Conservation (phyloP, 768 basidiomycete species). For the Holtermanniella nyarrowii region DNA sequence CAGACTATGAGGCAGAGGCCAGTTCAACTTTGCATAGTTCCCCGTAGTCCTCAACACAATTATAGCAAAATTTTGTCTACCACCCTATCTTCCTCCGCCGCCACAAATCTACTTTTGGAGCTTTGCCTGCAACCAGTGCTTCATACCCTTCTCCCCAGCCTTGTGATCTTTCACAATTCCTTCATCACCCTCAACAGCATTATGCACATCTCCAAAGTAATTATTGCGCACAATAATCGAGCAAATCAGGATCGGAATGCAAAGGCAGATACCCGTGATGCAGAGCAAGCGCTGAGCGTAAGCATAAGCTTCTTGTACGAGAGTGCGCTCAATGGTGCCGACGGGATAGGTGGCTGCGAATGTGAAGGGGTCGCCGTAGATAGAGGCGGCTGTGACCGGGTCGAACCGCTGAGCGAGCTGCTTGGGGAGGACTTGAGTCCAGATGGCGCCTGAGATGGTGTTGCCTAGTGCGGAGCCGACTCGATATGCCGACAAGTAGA, state of each 20-base stretch:
- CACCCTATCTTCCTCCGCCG: too few species aligned
- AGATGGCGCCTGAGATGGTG: slow-evolving; percentile 20
- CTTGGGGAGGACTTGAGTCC: slow-evolving; percentile 14
- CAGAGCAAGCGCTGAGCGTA: neutral
- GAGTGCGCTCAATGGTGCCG: neutral
- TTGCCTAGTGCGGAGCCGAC: slow-evolving; percentile 15
- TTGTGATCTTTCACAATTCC: neutral
- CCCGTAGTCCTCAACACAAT: too few species aligned
- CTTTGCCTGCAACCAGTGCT: too few species aligned
- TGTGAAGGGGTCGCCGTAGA: slow-evolving; percentile 29
- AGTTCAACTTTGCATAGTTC: too few species aligned
- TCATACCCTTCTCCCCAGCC: too few species aligned
- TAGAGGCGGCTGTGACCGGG: neutral
- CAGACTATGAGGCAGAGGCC: too few species aligned
- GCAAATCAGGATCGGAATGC: neutral
- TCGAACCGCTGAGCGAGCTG: neutral
- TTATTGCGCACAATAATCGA: neutral
- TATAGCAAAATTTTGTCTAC: too few species aligned
- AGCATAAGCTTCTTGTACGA: neutral
- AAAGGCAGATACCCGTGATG: neutral
- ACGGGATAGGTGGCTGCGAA: slow-evolving; percentile 5
- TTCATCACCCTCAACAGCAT: neutral
- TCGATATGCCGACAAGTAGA: slow-evolving; percentile 14
- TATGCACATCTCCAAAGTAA: neutral
- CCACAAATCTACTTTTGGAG: too few species aligned